Base-by-base conservation (phyloP, 306 rosid genomes). In the Purshia tridentata region DNA sequence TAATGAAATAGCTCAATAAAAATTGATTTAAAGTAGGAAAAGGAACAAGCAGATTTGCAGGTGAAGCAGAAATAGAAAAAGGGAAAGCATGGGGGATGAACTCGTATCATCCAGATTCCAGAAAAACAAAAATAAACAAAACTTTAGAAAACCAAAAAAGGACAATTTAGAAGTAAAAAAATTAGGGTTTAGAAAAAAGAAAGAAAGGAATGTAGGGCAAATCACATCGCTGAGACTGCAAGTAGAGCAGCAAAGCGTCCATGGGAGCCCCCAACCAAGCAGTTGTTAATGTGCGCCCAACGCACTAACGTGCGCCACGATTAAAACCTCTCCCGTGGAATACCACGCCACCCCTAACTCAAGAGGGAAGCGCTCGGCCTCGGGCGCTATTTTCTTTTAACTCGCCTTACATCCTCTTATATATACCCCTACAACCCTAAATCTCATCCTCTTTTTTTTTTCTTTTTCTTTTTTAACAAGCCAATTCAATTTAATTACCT, bases 321-420 rank as follows among this genome's bases (percentile, higher is more conserved):
- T 40, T 59, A 39, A 29, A 80, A 80, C 87, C 84, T 83, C 77
- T 77, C 82, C 73, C 81, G 81, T 80, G 87, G 84, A 84, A 84
- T 84, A 84, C 87, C 87, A 84, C 87, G 80, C 87, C 80, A 65
- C 85, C 82, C 52, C 87, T 77, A 41, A 50, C 82, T 80, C 75
- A 77, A 58, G 84, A 77, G 80, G 82, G 67, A 69, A 80, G 82
- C 78, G 84, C 87, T 70, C 87, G 82, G 87, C 87, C 87, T 77
- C 52, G 79, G 85, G 72, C 87, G 67, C 51, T 63, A 20, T 16
- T 20, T 9, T 29, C 15, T 40, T 49, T 41, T 6, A 14, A 12
- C 0, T 4, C 2, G 8, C 9, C 14, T 52, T 41, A 9, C 58
- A 8, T 37, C 75, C 0, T 46, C 46, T 8, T 57, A 23, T 60